phyloP scores from a whole-genome alignment of 345 rosid species.

The Mangifera indica region DNA sequence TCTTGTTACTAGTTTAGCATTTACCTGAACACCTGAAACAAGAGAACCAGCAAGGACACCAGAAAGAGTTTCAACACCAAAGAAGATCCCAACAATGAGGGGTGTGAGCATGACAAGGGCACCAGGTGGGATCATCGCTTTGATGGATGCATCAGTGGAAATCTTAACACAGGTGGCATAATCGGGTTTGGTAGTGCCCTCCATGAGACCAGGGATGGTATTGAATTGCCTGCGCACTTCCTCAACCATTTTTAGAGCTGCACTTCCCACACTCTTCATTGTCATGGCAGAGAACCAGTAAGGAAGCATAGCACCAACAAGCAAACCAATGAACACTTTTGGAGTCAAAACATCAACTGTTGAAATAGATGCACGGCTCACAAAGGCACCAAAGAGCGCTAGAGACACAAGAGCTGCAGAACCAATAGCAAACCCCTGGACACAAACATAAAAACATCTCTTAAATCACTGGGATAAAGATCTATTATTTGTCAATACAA shows the following conservation, averaged over 20 bases:
- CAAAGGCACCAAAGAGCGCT: conserved; percentile 90
- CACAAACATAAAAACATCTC: conserved; percentile 12
- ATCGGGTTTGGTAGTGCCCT: conserved; percentile 85
- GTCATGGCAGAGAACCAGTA: conserved; percentile 99
- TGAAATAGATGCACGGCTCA: conserved; percentile 80
- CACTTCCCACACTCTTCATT: conserved; percentile 97
- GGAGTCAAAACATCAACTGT: conserved; percentile 91
- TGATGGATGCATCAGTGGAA: conserved; percentile 95
- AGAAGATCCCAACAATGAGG: conserved; percentile 76
- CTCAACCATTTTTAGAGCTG: conserved; percentile 96
- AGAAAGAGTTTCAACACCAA: conserved; percentile 86
- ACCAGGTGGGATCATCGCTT: conserved; percentile 96
- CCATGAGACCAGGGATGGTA: conserved; percentile 95
- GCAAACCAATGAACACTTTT: conserved; percentile 81
- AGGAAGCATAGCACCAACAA: conserved; percentile 96
- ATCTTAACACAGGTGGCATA: conserved; percentile 95
- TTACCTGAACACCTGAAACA: conserved; percentile 95
- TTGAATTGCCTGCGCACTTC: conserved; percentile 95
- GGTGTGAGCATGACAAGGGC: conserved; percentile 97
- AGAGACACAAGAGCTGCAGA: conserved; percentile 82
- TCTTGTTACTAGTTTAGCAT: not conserved
- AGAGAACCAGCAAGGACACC: conserved; percentile 93
- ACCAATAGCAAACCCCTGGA: conserved; percentile 73
- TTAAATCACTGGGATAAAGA: not conserved
- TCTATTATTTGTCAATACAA: not conserved